Conservation (phyloP, 2,329 filamentous ascomycete genomes). For the Fusarium sambucinum region DNA sequence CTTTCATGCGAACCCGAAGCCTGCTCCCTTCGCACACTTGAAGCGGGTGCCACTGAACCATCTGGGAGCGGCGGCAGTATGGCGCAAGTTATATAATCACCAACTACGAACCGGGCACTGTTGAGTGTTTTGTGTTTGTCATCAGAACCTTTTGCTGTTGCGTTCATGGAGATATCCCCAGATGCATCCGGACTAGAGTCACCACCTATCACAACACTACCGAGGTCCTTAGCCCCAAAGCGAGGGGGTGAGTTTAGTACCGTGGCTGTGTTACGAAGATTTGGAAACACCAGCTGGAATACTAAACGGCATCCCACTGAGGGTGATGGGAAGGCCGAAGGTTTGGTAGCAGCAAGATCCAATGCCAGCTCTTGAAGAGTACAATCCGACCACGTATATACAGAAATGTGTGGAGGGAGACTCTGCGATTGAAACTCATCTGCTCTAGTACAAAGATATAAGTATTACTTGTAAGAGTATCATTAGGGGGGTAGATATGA, state of each 20-base stretch:
- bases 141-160: conserved; percentile 57
- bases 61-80: conserved; percentile 81
- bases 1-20: conserved; percentile 40
- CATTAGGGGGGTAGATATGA: not conserved
- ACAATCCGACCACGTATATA: conserved; percentile 89
- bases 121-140: conserved; percentile 79
- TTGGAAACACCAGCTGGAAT: conserved; percentile 88
- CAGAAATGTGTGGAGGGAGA: conserved; percentile 76
- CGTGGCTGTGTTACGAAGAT: conserved; percentile 63
- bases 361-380: conserved; percentile 84
- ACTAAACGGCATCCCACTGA: conserved; percentile 85
- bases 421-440: conserved; percentile 74
- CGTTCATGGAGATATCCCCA: conserved; percentile 53
- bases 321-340: conserved; percentile 76
- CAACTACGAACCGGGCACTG: conserved; percentile 85
- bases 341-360: conserved; percentile 75
- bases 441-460: conserved; percentile 60
- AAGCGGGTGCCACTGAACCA: conserved; percentile 77
- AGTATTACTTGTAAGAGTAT: conserved; percentile 1
- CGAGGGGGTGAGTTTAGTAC: conserved; percentile 57
- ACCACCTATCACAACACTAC: conserved; percentile 81
- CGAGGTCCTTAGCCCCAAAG: conserved; percentile 84
- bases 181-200: conserved; percentile 59
- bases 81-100: conserved; percentile 88
- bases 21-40: conserved; percentile 51